These are phyloP conservation scores for Meira miltonrushii DNA, from an alignment of 1,284 basidiomycete species.

Conservation along the genomic window DNA sequence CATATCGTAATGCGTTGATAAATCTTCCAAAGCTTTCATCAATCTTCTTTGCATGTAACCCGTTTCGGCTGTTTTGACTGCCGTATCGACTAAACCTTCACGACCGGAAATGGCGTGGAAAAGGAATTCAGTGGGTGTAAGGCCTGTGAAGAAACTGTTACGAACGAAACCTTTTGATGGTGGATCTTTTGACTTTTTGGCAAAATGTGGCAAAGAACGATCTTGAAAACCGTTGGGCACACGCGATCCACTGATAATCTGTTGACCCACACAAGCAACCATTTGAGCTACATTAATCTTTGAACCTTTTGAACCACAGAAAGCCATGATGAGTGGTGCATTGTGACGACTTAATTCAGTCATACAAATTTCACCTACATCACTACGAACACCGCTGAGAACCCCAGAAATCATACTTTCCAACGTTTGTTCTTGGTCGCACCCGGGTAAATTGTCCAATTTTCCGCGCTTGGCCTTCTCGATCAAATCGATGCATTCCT, in stretches of 20 bases:
- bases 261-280: conserved; percentile 99
- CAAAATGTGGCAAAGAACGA: conserved; percentile 95
- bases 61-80: conserved; percentile 98
- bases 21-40: conserved; percentile 98
- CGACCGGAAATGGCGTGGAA: conserved; percentile 99
- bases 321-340: conserved; percentile 97
- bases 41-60: conserved; percentile 98
- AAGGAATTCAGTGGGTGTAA: conserved; percentile 92
- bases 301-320: conserved; percentile 95
- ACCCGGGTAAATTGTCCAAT: conserved; percentile 91
- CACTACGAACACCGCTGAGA: conserved; percentile 87
- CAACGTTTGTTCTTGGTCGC: conserved; percentile 92
- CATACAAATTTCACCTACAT: conserved; percentile 97
- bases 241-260: conserved; percentile 96
- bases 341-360: conserved; percentile 92
- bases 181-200: conserved; percentile 93
- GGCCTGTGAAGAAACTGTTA: conserved; percentile 88
- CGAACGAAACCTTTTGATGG: conserved; percentile 97
- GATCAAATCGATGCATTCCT: conserved; percentile 80
- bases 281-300: conserved; percentile 99
- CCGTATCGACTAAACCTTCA: conserved; percentile 97
- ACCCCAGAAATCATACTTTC: conserved; percentile 92
- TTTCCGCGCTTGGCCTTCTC: conserved; percentile 83
- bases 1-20: conserved; percentile 92
- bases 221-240: conserved; percentile 99